Evolutionary conservation across 768 basidiomycete genomes (phyloP), one percentile per base, ranked within the genome.

Genomic region (Melanogaster broomeanus): DNA sequence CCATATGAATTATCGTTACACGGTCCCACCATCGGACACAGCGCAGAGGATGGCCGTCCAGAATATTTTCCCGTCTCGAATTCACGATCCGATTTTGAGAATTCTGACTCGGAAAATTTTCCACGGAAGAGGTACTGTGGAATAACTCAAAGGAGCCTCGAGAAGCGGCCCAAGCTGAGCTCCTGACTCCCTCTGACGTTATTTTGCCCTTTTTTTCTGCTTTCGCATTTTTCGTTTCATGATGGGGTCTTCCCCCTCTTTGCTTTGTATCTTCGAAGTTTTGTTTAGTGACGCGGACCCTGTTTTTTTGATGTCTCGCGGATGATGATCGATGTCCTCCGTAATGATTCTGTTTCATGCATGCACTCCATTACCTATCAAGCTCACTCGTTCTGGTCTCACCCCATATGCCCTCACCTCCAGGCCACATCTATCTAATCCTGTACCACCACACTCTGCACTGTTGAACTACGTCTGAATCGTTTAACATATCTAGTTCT

Each of bases 41-140:
- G 37, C 43, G 34, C 53, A 24, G 61, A 69, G 1, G 61, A 67
- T 42, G 59, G 58, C 22, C 61, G 63, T 38, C 53, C 65, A 12
- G 68, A 69, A 56, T 69, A 69, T 64, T 69, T 69, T 4, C 68
- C 65, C 4, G 68, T 69, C 25, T 69, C 68, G n/a, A 55, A 69
- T 53, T 69, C 68, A 49, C 65, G 68, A 56, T 69, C 70, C 57
- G 70, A 70, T 53, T 60, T 59, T 19, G 68, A 71, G 10, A 48
- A 42, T 48, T 67, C 66, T 18, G 66, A 68, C 52, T 44, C 58
- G 44, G 66, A 67, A 51, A 28, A 5, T 44, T 56, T 56, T 47
- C 43, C 61, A 16, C 58, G 58, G 48, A 71, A 65, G 42, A 65
- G 52, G 40, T 59, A 48, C 5, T 60, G 58, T 46, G 55, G 53